Evolutionary conservation across 73 alveolate species (phyloP).

Genomic region (Symbiodinium pilosum): DNA sequence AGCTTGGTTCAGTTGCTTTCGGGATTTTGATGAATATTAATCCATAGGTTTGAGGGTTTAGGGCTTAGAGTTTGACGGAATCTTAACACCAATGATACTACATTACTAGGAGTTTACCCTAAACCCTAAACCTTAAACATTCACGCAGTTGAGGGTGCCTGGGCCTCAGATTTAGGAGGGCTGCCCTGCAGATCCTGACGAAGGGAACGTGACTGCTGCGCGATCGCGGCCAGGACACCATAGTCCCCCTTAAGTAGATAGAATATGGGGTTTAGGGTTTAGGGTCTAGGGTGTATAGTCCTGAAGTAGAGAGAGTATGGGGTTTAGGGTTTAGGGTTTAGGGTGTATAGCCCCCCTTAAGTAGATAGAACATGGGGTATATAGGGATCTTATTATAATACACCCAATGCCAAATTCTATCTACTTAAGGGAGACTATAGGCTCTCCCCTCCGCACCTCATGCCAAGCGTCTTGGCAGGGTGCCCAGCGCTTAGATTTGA

Average conservation of each 20-base stretch:
- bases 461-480: constrained; percentile 11
- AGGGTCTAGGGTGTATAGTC: no score
- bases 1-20: no score
- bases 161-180: background rate
- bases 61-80: background rate
- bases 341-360: no score
- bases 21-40: no score
- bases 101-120: background rate
- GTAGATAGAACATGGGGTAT: no score
- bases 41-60: background rate
- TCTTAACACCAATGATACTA: background rate
- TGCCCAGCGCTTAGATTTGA: background rate
- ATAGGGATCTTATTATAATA: no score
- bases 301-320: no score
- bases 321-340: no score
- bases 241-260: no score
- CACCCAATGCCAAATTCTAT: no score
- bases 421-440: no score
- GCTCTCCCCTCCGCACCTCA: background rate
- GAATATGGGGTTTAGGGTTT: no score
- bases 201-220: background rate
- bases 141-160: background rate
- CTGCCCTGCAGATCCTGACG: constrained; percentile 1
- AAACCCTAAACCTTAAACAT: background rate
- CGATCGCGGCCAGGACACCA: constrained; percentile 13